Evolutionary conservation across 495 filamentous ascomycete species (phyloP), one percentile per base, ranked within the genome.

Genomic region (Penicillium paradoxum): DNA sequence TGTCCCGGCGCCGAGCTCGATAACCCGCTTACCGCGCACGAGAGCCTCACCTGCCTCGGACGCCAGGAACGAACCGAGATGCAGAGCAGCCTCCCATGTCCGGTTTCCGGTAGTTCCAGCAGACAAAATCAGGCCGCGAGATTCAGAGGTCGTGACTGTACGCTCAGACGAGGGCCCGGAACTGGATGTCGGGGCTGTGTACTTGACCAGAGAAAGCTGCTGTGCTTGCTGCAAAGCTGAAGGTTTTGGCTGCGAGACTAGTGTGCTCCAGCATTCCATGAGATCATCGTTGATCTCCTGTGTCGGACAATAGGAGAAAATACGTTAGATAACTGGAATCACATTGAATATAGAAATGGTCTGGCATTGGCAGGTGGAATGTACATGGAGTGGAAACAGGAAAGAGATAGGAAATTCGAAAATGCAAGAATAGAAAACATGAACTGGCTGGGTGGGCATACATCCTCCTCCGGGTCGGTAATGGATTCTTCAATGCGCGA

Each of bases 71-170:
- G 88, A 79, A 0, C 84, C 89, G 0, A 97, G 77, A 63, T 91
- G 87, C n/a, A 97, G 70, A 0, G 90, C 83, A 4, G 92, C 92
- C 71, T 96, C 92, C 92, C 92, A 97, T 5, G 92, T 97, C 10
- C 92, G 82, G 24, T 90, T 74, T 0, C 92, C 92, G 0, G 92
- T 97, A 2, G 88, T 95, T 4, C 88, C 89, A 6, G 77, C 71
- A 0, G 82, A 81, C 8, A 88, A 83, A 37, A 97, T 82, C 1
- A 96, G 65, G 24, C 78, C 77, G 4, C 86, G 83, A 10, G 87
- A 84, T 71, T 97, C 92, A 13, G 63, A 68, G 14, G 68, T 75
- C 27, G 64, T 66, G 3, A 75, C 60, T 37, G 68, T 68, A 27
- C 60, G 51, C 74, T 86, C 52, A 87, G 67, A 53, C 27, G 1